Evolutionary conservation across 2,329 filamentous ascomycete genomes (phyloP).

Genomic region (Sarocladiaceae sp.): DNA sequence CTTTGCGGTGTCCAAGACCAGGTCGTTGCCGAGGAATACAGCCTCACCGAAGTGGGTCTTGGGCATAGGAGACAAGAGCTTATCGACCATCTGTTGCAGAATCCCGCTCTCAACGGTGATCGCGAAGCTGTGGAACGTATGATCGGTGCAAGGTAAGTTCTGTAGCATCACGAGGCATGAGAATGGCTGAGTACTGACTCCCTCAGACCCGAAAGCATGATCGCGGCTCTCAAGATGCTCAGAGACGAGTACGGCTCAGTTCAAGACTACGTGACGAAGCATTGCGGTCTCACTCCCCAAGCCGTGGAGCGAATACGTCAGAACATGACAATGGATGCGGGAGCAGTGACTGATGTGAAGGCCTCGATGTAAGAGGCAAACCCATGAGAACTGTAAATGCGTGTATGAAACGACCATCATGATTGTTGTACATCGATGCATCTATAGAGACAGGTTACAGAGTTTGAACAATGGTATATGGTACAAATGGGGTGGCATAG

Average conservation of each 20-base stretch:
- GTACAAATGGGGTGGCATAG: background rate
- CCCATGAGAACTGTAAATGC: too few relatives aligned
- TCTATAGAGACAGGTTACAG: conserved; percentile 8
- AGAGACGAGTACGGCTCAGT: conserved; percentile 54
- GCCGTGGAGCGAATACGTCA: conserved; percentile 46
- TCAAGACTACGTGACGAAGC: conserved; percentile 54
- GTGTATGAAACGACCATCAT: conserved; percentile 9
- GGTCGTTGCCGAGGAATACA: conserved; percentile 61
- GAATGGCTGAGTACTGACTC: background rate
- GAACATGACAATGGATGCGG: conserved; percentile 38
- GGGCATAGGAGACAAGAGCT: conserved; percentile 45
- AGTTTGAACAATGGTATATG: conserved; percentile 5
- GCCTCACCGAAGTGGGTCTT: conserved; percentile 58
- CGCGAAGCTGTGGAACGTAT: conserved; percentile 36
- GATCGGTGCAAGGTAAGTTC: conserved; percentile 35
- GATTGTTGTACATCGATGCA: conserved; percentile 1
- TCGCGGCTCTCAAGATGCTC: conserved; percentile 46
- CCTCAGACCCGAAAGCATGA: conserved; percentile 40
- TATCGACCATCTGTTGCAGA: conserved; percentile 40
- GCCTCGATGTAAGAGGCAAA: too few relatives aligned
- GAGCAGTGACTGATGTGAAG: background rate
- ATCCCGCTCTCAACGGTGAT: conserved; percentile 43
- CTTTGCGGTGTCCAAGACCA: conserved; percentile 56
- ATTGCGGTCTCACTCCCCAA: conserved; percentile 50
- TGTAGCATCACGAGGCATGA: background rate